Base-by-base conservation (phyloP, 208 protist genomes). In the Leptomonas pyrrhocoris region DNA sequence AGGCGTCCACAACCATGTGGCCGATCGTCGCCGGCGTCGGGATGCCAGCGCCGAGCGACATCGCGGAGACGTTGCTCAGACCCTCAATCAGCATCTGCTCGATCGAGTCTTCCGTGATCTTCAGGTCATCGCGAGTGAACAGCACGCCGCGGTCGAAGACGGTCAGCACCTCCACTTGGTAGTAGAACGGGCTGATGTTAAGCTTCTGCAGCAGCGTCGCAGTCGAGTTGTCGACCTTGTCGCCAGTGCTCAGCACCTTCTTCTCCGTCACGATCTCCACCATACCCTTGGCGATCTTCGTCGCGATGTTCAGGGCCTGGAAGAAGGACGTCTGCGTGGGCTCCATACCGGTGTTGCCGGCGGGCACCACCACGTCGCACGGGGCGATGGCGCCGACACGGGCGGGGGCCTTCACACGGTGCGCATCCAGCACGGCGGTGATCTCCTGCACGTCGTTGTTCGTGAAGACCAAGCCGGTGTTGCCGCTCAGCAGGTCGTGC, bases 101-200 rank as follows among this genome's bases (percentile, higher is more conserved):
- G 42, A 99, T 74, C 74, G 96, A 85, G 21, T 86, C 88, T 43
- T 99, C 94, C 65, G 90, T 98, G 70, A 99, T 89, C 64, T 97
- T 89, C 34, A 99, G 93, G 56, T 99, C 91, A 28, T 85, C 82
- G 69, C 93, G 80, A 43, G 84, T 78, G 90, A 98, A 99, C 56
- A 99, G 73, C 19, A 90, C 73, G 59, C 98, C 99, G 73, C 90
- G 79, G 74, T 99, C 98, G 90, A 98, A 99, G 65, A 99, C 85
- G 21, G 85, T 81, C 31, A 79, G 65, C 45, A 99, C 77, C 49
- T 94, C 82, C 0, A 99, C 82, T 80, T 98, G 97, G 86, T 99
- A 99, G 74, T 81, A 95, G 96, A 99, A 99, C 56, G 99, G 99
- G 73, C 94, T 98, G 73, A 99, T 99, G 89, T 98, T 94, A 12